Evolutionary conservation across 805 yeast genomes (phyloP).

Genomic region (Ogataea angusta): DNA sequence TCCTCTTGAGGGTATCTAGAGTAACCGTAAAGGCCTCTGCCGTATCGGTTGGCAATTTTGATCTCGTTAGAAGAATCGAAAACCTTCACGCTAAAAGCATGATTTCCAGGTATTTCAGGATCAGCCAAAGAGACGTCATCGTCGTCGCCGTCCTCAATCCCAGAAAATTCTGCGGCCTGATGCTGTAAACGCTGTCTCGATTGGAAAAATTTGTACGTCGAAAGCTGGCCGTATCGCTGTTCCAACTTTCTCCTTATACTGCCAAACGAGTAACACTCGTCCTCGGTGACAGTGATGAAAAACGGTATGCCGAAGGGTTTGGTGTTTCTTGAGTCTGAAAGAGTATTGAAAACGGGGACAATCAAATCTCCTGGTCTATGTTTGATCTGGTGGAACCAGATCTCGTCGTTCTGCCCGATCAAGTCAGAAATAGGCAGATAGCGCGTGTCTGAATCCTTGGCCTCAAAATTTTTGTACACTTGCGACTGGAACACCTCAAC

Average conservation of each 20-base stretch:
- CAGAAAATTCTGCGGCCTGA: constrained; percentile 26
- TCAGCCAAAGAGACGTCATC: constrained; percentile 49
- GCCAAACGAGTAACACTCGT: constrained; percentile 56
- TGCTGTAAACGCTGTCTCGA: constrained; percentile 20
- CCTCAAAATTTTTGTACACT: constrained; percentile 67
- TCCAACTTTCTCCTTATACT: constrained; percentile 56
- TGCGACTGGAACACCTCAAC: constrained; percentile 65
- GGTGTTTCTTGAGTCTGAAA: constrained; percentile 34
- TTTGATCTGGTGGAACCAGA: constrained; percentile 53
- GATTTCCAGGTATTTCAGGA: constrained; percentile 47
- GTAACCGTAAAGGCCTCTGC: constrained; percentile 11
- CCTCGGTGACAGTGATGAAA: constrained; percentile 53
- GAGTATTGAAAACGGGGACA: constrained; percentile 58
- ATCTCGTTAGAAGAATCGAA: constrained; percentile 33
- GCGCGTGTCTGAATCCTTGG: constrained; percentile 47
- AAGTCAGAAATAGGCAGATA: constrained; percentile 67
- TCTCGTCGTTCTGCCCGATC: constrained; percentile 58
- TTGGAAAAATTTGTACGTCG: constrained; percentile 40
- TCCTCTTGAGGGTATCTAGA: constrained; percentile 12
- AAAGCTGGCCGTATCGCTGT: constrained; percentile 42
- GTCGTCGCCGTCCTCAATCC: constrained; percentile 23
- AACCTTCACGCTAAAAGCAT: constrained; percentile 46
- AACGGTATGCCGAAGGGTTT: constrained; percentile 74
- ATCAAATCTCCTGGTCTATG: constrained; percentile 48
- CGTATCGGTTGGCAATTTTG: constrained; percentile 17